Evolutionary conservation across 1,284 basidiomycete genomes (phyloP), one percentile per base, ranked within the genome.

Genomic region (Sporisorium exsertum): DNA sequence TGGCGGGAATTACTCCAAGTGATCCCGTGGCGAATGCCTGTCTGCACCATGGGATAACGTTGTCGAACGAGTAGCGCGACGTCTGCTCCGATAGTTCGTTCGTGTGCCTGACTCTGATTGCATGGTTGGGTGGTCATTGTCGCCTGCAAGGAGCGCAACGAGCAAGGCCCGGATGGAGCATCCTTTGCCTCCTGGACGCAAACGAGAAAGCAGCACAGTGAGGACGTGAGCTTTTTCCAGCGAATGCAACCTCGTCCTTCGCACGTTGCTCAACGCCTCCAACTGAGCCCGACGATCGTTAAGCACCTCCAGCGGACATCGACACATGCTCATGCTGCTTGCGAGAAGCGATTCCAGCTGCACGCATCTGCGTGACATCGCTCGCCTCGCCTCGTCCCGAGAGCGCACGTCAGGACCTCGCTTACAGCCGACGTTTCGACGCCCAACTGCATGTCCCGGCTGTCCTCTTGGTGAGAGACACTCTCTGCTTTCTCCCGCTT

Each of bases 371-470:
- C 18, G 18, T 29, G 16, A 27, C 12, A 10, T 46, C 22, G 16
- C 16, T 49, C 47, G 42, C 16, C 46, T 47, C 16, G 47, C 27
- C 18, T 49, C 47, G n/a, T 27, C 45, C 45, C 16, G 47, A 18
- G 47, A 18, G 22, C 27, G 22, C 47, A 49, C 27, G 47, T 27
- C 47, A 49, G 37, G 37, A 16, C 47, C 47, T 49, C 47, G 47
- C 24, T 27, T 49, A 29, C 22, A 18, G 26, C 29, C 29, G 47
- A 49, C 47, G 47, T 49, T 49, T 29, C 47, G 47, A 49, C 47
- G 47, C 47, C 47, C 47, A 49, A 29, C 16, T 49, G 47, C 47
- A 49, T 49, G n/a, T 29, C 7, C 26, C 47, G 3, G 22, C 22
- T 32, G 29, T 32, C 10, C 10, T 32, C 10, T 32, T 32, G 15